phyloP scores from a whole-genome alignment of 192 early-diverging fungal genomes.

The Oehlia diaphana region DNA sequence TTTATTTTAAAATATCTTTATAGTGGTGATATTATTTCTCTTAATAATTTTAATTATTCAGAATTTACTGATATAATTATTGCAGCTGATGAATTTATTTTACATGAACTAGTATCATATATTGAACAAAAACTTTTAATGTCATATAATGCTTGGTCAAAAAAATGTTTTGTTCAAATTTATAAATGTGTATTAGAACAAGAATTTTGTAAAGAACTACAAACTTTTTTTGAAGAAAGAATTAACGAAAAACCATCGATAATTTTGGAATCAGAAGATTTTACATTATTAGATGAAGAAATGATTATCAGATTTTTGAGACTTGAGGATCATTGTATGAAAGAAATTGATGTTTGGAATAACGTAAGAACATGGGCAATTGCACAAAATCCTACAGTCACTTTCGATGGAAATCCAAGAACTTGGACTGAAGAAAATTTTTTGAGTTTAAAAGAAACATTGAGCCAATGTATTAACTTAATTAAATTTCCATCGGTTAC shows the following conservation, averaged over 20 bases:
- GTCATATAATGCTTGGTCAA: not conserved
- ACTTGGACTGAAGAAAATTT: not conserved
- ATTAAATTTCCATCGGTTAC: not conserved
- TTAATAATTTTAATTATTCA: not conserved
- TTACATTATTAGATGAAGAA: not conserved
- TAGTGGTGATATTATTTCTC: not conserved
- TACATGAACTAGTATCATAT: not conserved
- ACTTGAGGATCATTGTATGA: not conserved
- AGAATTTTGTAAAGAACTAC: not conserved
- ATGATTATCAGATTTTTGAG: not conserved
- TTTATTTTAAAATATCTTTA: constrained; percentile 11
- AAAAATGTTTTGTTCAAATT: not conserved
- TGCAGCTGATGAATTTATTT: not conserved
- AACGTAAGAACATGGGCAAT: not conserved
- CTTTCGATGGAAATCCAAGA: not conserved
- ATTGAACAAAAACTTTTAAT: not conserved
- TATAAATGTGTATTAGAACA: not conserved
- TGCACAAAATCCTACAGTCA: not conserved
- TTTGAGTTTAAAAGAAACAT: not conserved
- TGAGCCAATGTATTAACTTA: not conserved
- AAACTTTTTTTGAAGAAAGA: not conserved
- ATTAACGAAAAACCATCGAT: not conserved
- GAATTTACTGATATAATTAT: not conserved
- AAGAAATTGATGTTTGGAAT: not conserved
- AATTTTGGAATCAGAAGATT: not conserved